Conservation (phyloP, 2,329 filamentous ascomycete species). For the Kalmusia sp. region DNA sequence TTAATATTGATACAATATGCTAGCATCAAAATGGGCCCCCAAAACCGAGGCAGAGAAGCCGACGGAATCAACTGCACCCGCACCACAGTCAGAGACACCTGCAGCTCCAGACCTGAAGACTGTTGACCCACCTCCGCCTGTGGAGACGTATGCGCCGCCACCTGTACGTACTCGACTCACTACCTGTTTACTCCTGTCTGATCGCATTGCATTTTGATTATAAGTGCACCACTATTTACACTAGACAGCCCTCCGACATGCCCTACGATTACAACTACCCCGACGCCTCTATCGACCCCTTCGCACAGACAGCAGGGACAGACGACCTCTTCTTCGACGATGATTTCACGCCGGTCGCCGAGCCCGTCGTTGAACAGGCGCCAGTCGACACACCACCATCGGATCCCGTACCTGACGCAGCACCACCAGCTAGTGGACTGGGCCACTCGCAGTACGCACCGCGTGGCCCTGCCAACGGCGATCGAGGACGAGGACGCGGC, state of each 20-base stretch:
- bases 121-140: slow-evolving; percentile 17
- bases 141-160: slow-evolving; percentile 18
- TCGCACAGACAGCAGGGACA: slow-evolving; percentile 58
- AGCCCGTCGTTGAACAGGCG: slow-evolving; percentile 48
- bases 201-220: too few species aligned
- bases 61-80: slow-evolving; percentile 12
- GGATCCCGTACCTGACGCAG: slow-evolving; percentile 27
- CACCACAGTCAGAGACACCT: slow-evolving; percentile 2
- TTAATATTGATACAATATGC: slow-evolving; percentile 26
- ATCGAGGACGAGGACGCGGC: slow-evolving; percentile 35
- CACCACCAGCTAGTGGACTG: slow-evolving; percentile 23
- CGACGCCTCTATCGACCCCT: slow-evolving; percentile 49
- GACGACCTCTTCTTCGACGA: slow-evolving; percentile 61
- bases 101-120: slow-evolving; percentile 2
- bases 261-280: slow-evolving; percentile 37
- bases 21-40: slow-evolving; percentile 42
- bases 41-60: slow-evolving; percentile 21
- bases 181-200: too few species aligned
- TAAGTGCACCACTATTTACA: slow-evolving; percentile 8
- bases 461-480: slow-evolving; percentile 35
- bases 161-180: slow-evolving; percentile 12
- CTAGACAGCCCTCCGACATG: slow-evolving; percentile 20
- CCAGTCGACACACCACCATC: slow-evolving; percentile 26
- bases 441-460: slow-evolving; percentile 31
- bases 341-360: slow-evolving; percentile 56